phyloP scores from a whole-genome alignment of 2,329 filamentous ascomycete species.

The Phaeosphaeria sp. region DNA sequence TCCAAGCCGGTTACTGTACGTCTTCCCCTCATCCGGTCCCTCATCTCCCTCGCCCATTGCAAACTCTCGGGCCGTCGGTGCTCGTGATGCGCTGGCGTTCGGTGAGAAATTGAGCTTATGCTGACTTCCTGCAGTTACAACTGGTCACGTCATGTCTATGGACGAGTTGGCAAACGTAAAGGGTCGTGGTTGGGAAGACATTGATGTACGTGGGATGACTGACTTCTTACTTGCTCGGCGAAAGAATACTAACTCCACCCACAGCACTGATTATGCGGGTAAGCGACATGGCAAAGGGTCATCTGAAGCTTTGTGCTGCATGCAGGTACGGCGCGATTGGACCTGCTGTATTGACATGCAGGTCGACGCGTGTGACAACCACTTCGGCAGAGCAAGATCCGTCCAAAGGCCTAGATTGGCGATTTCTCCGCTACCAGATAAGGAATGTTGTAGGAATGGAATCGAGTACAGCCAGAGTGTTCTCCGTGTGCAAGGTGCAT shows the following conservation, averaged over 20 bases:
- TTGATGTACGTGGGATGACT: slow-evolving; percentile 53
- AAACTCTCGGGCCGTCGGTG: not conserved
- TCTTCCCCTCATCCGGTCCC: slow-evolving; percentile 16
- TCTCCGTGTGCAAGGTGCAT: not conserved
- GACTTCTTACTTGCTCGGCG: slow-evolving; percentile 10
- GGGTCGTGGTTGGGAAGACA: slow-evolving; percentile 87
- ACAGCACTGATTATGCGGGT: slow-evolving; percentile 36
- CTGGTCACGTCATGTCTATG: slow-evolving; percentile 85
- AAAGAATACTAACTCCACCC: slow-evolving; percentile 30
- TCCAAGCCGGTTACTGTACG: slow-evolving; percentile 84
- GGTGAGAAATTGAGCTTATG: slow-evolving; percentile 6
- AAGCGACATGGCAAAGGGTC: slow-evolving; percentile 14
- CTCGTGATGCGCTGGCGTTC: not conserved
- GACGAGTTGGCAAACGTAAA: slow-evolving; percentile 86
- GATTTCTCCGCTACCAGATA: slow-evolving; percentile 10
- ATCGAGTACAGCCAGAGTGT: not conserved
- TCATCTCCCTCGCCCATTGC: not conserved
- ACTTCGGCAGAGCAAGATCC: slow-evolving; percentile 12
- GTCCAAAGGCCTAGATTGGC: slow-evolving; percentile 1
- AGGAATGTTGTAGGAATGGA: slow-evolving; percentile 5
- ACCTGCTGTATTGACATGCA: not conserved
- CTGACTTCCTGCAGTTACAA: slow-evolving; percentile 66
- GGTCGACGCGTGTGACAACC: slow-evolving; percentile 1
- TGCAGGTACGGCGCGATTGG: slow-evolving; percentile 8
- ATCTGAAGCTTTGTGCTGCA: slow-evolving; percentile 18